Evolutionary conservation across 179 eudicot species (phyloP), one percentile per base, ranked within the genome.

Genomic region (Silene coronaria): DNA sequence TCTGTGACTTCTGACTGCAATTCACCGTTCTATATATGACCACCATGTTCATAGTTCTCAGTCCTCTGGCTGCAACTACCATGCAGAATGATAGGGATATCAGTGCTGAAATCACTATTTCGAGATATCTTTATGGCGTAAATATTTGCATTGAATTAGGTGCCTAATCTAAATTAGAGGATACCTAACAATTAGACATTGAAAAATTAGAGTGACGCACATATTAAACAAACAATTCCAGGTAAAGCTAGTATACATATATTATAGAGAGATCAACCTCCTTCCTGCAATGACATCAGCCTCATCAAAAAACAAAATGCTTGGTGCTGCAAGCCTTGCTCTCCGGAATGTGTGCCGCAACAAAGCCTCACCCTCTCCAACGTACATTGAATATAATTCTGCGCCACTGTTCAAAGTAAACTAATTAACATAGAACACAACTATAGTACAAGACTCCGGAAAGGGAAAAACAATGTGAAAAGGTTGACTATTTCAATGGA

Each of bases 341-440:
- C 89, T 92, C 22, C 88, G 86, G 82, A 94, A 94, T 28, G 92
- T 90, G 78, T 90, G 89, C 59, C 98, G 91, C 84, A 94, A 77
- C 82, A 94, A 86, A 72, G 96, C 94, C 80, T 94, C 98, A 69
- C 98, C 98, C 75, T 92, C 98, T 76, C 98, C 98, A 80, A 94
- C 98, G 75, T 92, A 94, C 97, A 89, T 94, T 24, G 94, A 90
- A 69, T 86, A 89, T 67, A 94, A 84, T 65, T 94, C 96, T 81
- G 98, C 98, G 86, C 97, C 94, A 84, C 97, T 90, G 80, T 58
- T 75, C 28, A 9, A 26, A 57, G 65, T 17, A 70, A 42, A 74
- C 38, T 51, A 42, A 74, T 30, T 51, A 67, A 51, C 28, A 64
- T 34, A 55, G 73, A 57, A 9, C 51, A 23, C 38, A 36, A 51